Base-by-base conservation (phyloP, 2,329 filamentous ascomycete genomes). In the Lachnellula hyalina region DNA sequence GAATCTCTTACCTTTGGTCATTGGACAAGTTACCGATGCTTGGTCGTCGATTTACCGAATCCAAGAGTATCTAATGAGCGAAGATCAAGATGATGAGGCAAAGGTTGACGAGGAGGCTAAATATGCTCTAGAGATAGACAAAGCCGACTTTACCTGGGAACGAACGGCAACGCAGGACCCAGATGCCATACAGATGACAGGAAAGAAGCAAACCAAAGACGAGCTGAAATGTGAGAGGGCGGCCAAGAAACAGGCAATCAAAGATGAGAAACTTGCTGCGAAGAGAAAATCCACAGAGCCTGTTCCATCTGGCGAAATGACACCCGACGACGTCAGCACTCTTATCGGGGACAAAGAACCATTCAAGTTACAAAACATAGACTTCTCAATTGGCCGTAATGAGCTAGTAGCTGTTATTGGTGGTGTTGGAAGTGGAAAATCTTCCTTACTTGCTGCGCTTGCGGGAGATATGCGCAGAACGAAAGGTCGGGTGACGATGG, bases 401-500 rank as follows among this genome's bases (percentile, higher is more conserved):
- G 90, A 95, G 67, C 78, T 95, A 2, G 76, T 91, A 52, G 93
- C 85, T 47, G 86, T 91, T n/a, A 96, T 96, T 65, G 90, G 90
- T 32, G 82, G 83, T n/a, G 91, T 96, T 1, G 90, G 90, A 1
- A 90, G 87, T 58, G 93, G 93, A 5, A 97, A 99, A 74, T 94
- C 82, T 49, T 96, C 92, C 0, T 74, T 99, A 1, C 81, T 99
- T 2, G 88, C 90, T 35, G 91, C 93, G 0, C 74, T 99, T 46
- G 93, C 92, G 1, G 93, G 94, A 23, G 93, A 97, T 61, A 97
- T 97, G 93, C 84, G 91, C 45, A 87, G 86, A 69, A 95, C 89
- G 0, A 75, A 73, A 3, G 91, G 91, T 11, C 79, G 86, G 38
- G 80, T 95, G 5, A 80, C 83, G 0, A 80, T 94, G 63, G 89